phyloP scores from a whole-genome alignment of 371 early-diverging fungal species.

The Dichotomocladium elegans region DNA sequence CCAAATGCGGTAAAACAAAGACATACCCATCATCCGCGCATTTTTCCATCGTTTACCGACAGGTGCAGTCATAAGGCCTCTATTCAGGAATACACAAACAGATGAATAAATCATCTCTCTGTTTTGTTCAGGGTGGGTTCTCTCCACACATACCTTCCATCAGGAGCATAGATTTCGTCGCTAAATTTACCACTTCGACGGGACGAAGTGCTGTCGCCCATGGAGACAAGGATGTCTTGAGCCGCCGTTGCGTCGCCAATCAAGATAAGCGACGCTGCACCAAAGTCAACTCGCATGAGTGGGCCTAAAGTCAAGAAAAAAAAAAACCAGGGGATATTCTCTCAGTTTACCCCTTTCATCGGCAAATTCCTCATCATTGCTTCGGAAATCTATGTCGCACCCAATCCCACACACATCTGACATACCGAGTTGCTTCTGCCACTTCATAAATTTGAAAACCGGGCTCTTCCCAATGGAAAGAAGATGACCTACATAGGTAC shows the following conservation, averaged over 20 bases:
- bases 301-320: conserved; percentile 7
- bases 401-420: neutral
- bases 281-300: conserved; percentile 10
- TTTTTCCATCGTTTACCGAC: conserved; percentile 6
- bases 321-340: too few species aligned
- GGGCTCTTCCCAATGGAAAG: conserved; percentile 3
- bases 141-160: conserved; percentile 13
- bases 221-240: conserved; percentile 14
- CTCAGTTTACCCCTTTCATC: too few species aligned
- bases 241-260: conserved; percentile 16
- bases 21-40: conserved; percentile 1
- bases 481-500: conserved; percentile 1
- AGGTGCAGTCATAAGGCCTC: neutral
- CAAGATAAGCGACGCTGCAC: conserved; percentile 9
- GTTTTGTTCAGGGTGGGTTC: too few species aligned
- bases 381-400: neutral
- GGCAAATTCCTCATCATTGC: neutral
- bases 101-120: too few species aligned
- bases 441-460: conserved; percentile 2
- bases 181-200: conserved; percentile 6
- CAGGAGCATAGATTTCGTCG: conserved; percentile 12
- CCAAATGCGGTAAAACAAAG: too few species aligned
- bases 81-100: neutral
- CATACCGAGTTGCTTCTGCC: conserved; percentile 7
- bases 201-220: conserved; percentile 9